Evolutionary conservation across 2,329 filamentous ascomycete species (phyloP).

Genomic region (Fusarium austroafricanum): DNA sequence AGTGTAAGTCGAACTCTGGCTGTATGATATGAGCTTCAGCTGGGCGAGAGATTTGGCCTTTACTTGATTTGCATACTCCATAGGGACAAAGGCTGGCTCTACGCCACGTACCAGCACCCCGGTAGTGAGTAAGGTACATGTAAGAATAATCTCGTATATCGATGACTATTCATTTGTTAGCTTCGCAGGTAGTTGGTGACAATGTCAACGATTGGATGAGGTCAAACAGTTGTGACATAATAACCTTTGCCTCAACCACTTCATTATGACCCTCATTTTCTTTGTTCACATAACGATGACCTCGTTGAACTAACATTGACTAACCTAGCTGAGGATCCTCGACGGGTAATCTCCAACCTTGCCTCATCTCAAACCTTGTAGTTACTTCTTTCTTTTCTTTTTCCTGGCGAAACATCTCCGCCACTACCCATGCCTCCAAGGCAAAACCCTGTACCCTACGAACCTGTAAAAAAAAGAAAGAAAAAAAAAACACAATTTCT

Average conservation of each 20-base stretch:
- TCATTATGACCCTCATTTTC: not conserved
- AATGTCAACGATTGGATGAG: slow-evolving; percentile 6
- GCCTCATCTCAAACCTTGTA: slow-evolving; percentile 9
- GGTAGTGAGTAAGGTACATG: not conserved
- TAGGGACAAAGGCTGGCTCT: not conserved
- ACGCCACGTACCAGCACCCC: slow-evolving; percentile 14
- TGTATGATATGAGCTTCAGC: slow-evolving; percentile 2
- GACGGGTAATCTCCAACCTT: slow-evolving; percentile 5
- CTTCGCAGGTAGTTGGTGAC: not conserved
- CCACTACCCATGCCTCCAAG: not conserved
- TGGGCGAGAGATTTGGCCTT: slow-evolving; percentile 12
- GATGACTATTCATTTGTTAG: not conserved
- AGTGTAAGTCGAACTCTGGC: slow-evolving; percentile 3
- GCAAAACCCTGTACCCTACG: not conserved
- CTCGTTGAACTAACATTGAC: not conserved
- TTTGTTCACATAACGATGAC: not conserved
- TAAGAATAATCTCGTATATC: not conserved
- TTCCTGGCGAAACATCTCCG: slow-evolving; percentile 4
- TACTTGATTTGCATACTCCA: not conserved
- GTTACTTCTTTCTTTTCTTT: not conserved
- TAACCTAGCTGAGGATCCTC: not conserved
- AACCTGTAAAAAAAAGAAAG: not conserved
- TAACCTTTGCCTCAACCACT: not conserved
- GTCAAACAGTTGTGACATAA: not conserved
- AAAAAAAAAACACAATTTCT: too few species aligned